Evolutionary conservation across 2,329 filamentous ascomycete genomes (phyloP).

Genomic region (Sordariomycetes sp.): DNA sequence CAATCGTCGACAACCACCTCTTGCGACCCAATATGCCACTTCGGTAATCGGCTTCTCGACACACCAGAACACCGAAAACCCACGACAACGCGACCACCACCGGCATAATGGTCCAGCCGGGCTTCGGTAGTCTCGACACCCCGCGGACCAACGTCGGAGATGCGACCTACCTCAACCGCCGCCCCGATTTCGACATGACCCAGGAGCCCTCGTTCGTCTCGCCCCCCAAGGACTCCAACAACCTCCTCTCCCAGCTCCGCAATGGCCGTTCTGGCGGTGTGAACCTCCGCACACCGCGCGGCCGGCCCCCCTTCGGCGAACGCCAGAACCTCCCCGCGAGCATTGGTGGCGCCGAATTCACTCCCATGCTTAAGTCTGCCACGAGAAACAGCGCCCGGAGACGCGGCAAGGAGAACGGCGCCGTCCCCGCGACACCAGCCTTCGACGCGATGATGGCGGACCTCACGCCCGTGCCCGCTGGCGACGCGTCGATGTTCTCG

Average conservation of each 20-base stretch:
- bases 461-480: constrained; percentile 62
- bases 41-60: neutral
- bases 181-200: constrained; percentile 71
- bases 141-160: constrained; percentile 79
- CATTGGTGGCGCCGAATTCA: constrained; percentile 71
- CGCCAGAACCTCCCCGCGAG: constrained; percentile 59
- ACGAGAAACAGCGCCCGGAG: constrained; percentile 60
- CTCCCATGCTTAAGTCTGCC: constrained; percentile 79
- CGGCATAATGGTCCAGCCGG: constrained; percentile 51
- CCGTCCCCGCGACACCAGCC: constrained; percentile 57
- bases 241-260: constrained; percentile 63
- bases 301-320: constrained; percentile 57
- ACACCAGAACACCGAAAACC: neutral
- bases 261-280: constrained; percentile 48
- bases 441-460: constrained; percentile 57
- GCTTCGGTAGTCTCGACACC: constrained; percentile 62
- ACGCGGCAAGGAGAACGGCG: constrained; percentile 51
- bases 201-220: constrained; percentile 81
- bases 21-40: neutral
- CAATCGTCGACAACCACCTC: neutral
- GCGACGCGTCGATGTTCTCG: constrained; percentile 63
- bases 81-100: neutral
- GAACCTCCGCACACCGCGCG: constrained; percentile 63
- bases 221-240: constrained; percentile 46
- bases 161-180: constrained; percentile 64